Evolutionary conservation across 805 yeast genomes (phyloP), one percentile per base, ranked within the genome.

Genomic region (Candida odintsovae): DNA sequence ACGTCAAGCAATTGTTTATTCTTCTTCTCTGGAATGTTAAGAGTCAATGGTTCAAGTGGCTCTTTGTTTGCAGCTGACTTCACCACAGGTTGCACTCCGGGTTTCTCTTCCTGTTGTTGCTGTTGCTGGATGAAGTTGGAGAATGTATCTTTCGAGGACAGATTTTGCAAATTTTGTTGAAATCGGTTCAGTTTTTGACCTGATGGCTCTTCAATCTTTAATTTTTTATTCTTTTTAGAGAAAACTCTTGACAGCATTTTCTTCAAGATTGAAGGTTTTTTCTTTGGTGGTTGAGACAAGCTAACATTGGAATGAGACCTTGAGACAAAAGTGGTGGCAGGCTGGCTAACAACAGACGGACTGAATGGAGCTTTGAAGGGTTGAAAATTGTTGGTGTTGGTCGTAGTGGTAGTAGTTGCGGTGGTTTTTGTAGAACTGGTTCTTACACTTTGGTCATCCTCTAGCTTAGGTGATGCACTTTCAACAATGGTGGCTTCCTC

Each of bases 251-350:
- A 45, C 42, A 58, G 53, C 35, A 59, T 42, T 44, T 52, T 50
- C 42, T 50, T 59, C 40, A 59, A 33, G 1, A 50, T 41, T 3
- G 63, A 57, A 37, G 54, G 55, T 31, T 53, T 54, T 39, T 55
- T 52, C 37, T 57, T 52, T 16, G 39, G 28, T 31, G 16, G 28
- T 8, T 13, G 36, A 33, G 36, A n/a, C 8, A 33, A 16, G 10
- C 36, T 33, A 11, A 16, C 36, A 33, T 9, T 18, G 9, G 21
- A 18, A 29, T 23, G 41, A 10, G 22, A 12, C 15, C 22, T 25
- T 39, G 41, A 18, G 23, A 38, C 29, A 15, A 15, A 28, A 28
- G 31, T 38, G 29, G 41, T 23, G 12, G 22, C 15, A 8, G 22
- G 18, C 41, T 15, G 12, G 7, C 22, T 38, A 8, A 21, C 28